Evolutionary conservation across 164 flowering plant species (phyloP).

Genomic region (Buxus sempervirens): DNA sequence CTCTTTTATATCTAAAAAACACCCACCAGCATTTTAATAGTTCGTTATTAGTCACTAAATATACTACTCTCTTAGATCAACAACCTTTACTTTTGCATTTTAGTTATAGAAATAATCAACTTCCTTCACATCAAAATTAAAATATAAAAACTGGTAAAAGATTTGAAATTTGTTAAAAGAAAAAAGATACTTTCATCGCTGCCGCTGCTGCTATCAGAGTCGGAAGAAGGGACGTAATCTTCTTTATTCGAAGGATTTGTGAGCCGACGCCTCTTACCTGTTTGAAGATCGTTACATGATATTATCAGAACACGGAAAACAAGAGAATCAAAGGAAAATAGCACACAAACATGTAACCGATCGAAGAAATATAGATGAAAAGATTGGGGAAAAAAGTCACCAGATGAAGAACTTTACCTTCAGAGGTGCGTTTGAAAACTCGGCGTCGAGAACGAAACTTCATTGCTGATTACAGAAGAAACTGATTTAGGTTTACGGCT

Average conservation of each 20-base stretch:
- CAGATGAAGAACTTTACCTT: conserved; percentile 4
- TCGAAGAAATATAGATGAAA: not conserved
- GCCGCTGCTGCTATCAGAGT: conserved; percentile 19
- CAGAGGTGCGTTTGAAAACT: not conserved
- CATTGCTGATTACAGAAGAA: conserved; percentile 9
- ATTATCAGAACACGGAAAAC: not conserved
- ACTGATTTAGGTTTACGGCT: not conserved
- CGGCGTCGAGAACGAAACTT: conserved; percentile 7
- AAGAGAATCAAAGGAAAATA: not conserved
- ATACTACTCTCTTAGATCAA: too few relatives aligned
- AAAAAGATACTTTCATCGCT: conserved; percentile 19
- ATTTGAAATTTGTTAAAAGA: too few relatives aligned
- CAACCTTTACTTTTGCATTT: not conserved
- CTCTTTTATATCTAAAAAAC: not conserved
- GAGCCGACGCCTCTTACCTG: conserved; percentile 1
- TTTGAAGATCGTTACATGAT: not conserved
- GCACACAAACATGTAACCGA: not conserved
- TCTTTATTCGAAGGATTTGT: conserved; percentile 22
- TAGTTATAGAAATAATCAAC: not conserved
- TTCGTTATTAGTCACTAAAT: not conserved
- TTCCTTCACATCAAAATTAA: not conserved
- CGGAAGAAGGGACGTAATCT: conserved; percentile 13
- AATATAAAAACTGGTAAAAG: not conserved
- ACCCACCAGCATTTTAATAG: conserved; percentile 3
- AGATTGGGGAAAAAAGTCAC: not conserved